These are phyloP conservation scores for Agaricus subrufescens DNA, from an alignment of 768 basidiomycete species.

Conservation along the genomic window DNA sequence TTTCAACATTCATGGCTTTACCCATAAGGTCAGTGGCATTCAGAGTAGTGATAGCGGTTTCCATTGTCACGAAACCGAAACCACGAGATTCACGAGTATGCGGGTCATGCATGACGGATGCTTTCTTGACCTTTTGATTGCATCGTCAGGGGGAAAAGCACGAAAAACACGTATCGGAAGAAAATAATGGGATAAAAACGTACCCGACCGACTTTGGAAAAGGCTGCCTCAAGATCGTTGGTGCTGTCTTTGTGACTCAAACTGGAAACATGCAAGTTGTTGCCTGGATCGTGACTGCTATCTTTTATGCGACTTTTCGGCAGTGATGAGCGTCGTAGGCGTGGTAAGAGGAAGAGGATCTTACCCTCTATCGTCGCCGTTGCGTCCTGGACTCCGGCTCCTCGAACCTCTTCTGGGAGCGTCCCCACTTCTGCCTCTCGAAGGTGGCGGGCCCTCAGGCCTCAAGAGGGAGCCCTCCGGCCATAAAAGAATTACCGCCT, in stretches of 20 bases:
- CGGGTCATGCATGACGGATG: slow-evolving; percentile 69
- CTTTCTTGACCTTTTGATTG: slow-evolving; percentile 60
- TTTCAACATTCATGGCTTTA: slow-evolving; percentile 85
- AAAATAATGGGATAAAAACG: no score
- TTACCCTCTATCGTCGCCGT: slow-evolving; percentile 48
- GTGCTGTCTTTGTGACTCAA: slow-evolving; percentile 62
- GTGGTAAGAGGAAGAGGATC: background rate
- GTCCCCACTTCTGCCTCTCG: slow-evolving; percentile 39
- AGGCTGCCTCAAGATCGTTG: slow-evolving; percentile 82
- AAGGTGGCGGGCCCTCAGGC: slow-evolving; percentile 29
- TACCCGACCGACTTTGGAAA: slow-evolving; percentile 72
- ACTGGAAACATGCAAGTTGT: slow-evolving; percentile 61
- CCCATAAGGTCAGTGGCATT: slow-evolving; percentile 85
- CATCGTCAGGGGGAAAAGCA: background rate
- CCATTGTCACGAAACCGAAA: slow-evolving; percentile 80
- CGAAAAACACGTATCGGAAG: no score
- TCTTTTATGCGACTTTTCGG: slow-evolving; percentile 36
- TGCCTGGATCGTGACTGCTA: slow-evolving; percentile 59
- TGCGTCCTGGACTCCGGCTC: slow-evolving; percentile 66
- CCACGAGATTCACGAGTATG: slow-evolving; percentile 63
- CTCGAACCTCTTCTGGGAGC: slow-evolving; percentile 66
- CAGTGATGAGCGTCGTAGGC: slow-evolving; percentile 9
- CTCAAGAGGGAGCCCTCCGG: slow-evolving; percentile 45
- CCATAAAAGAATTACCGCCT: slow-evolving; percentile 4
- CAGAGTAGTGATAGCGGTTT: slow-evolving; percentile 74